Evolutionary conservation across 805 yeast species (phyloP), one percentile per base, ranked within the genome.

Genomic region (Candida stauntonica): DNA sequence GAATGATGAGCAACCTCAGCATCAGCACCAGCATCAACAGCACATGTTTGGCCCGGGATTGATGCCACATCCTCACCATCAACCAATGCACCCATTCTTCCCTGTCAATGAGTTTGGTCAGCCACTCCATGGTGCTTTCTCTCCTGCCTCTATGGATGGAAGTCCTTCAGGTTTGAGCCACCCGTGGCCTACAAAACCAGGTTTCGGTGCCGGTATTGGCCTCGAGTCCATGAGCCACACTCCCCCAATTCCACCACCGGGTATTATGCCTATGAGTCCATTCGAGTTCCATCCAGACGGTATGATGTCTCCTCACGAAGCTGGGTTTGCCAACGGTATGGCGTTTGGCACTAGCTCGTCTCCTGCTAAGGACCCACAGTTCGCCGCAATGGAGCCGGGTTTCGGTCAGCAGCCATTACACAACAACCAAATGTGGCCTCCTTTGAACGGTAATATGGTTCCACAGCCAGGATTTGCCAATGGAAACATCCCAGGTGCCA

Each of bases 21-120:
- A 26, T 5, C 28, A 26, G 14, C 30, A 12, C 7, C 18, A 14
- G 30, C 18, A 5, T 14, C 42, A 31, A 6, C 31, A 15, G 2
- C 48, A 45, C 15, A 41, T 41, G 17, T 48, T 44, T 17, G 43
- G 43, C 3, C 46, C 44, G 23, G 45, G 43, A 5, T 39, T 41
- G 17, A 47, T 48, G 38, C 57, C n/a, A n/a, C n/a, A n/a, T n/a
- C n/a, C n/a, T n/a, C n/a, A n/a, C n/a, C n/a, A 46, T 20, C 57
- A 46, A 29, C 51, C 50, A 14, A 45, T 53, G 39, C 54, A 48
- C 11, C 57, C 56, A 23, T 52, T 54, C 32, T 50, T 53, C 42
- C 56, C 59, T 31, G 33, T 52, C 29, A 51, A 54, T 34, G 55
- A 52, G 29, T 54, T 53, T 36, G 59, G 59, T 7, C 57, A 54